These are phyloP conservation scores for Cercophora scortea DNA, from an alignment of 495 filamentous ascomycete genomes.

Conservation along the genomic window DNA sequence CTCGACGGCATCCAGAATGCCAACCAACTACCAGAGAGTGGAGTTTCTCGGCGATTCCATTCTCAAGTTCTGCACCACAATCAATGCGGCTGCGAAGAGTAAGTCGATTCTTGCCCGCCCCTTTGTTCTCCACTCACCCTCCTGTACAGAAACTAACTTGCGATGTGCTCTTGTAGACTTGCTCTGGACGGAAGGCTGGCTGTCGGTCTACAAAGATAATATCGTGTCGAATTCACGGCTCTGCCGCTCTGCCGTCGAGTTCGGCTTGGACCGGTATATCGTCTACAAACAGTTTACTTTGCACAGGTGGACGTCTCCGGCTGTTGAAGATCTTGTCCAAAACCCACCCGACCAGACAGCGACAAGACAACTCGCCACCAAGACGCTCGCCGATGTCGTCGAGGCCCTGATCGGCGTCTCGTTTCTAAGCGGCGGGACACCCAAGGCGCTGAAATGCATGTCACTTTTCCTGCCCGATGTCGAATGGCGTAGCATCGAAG, in stretches of 20 bases:
- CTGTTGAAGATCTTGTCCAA: conserved; percentile 45
- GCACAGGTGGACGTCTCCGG: conserved; percentile 61
- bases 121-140: too few species aligned
- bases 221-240: conserved; percentile 69
- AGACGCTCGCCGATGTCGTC: conserved; percentile 83
- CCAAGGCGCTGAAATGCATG: conserved; percentile 58
- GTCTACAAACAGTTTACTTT: conserved; percentile 59
- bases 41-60: conserved; percentile 87
- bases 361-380: conserved; percentile 52
- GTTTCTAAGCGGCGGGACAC: conserved; percentile 60
- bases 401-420: conserved; percentile 77
- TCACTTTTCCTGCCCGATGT: conserved; percentile 57
- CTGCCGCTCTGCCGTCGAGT: conserved; percentile 51
- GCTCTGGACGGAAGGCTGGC: conserved; percentile 70
- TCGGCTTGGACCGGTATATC: conserved; percentile 67
- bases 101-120: conserved; percentile 8
- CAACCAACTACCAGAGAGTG: conserved; percentile 71
- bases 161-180: conserved; percentile 32
- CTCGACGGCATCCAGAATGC: conserved; percentile 51
- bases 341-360: conserved; percentile 2
- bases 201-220: conserved; percentile 59
- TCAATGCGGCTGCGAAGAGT: conserved; percentile 56
- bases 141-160: too few species aligned
- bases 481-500: conserved; percentile 40
- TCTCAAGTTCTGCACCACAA: conserved; percentile 67